Conservation (phyloP, 495 filamentous ascomycete species). For the Corynascus novoguineensis region DNA sequence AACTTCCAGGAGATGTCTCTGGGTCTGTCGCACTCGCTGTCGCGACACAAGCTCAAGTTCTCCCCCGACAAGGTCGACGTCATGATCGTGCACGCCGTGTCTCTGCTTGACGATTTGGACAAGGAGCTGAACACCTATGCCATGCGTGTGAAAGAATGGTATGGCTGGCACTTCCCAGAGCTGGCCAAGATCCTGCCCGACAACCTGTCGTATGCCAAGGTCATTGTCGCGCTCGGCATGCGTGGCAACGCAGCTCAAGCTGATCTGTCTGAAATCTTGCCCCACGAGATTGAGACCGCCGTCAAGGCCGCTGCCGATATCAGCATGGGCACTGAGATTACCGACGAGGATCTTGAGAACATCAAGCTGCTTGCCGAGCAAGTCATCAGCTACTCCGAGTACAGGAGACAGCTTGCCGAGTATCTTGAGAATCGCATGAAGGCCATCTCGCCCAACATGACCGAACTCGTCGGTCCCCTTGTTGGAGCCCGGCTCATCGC, state of each 20-base stretch:
- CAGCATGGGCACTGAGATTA: conserved; percentile 98
- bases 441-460: conserved; percentile 94
- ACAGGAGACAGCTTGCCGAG: conserved; percentile 76
- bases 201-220: conserved; percentile 86
- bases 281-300: conserved; percentile 88
- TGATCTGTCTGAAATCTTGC: conserved; percentile 87
- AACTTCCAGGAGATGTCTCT: conserved; percentile 89
- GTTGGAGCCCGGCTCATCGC: conserved; percentile 94
- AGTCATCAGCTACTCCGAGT: conserved; percentile 84
- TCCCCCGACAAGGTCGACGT: conserved; percentile 98
- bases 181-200: conserved; percentile 95
- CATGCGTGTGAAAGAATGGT: conserved; percentile 99
- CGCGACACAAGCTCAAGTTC: conserved; percentile 98
- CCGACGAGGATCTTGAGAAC: conserved; percentile 78
- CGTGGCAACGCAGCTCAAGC: conserved; percentile 64
- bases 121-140: conserved; percentile 98
- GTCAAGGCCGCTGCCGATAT: conserved; percentile 93
- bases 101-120: conserved; percentile 89
- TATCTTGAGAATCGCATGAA: conserved; percentile 93
- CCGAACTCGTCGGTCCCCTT: conserved; percentile 85
- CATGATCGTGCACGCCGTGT: conserved; percentile 98
- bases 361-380: conserved; percentile 87
- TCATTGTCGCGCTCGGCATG: conserved; percentile 85
- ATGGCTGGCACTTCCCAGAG: conserved; percentile 99
- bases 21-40: conserved; percentile 93